Evolutionary conservation across 768 basidiomycete genomes (phyloP).

Genomic region (Cystobasidium onofrii): DNA sequence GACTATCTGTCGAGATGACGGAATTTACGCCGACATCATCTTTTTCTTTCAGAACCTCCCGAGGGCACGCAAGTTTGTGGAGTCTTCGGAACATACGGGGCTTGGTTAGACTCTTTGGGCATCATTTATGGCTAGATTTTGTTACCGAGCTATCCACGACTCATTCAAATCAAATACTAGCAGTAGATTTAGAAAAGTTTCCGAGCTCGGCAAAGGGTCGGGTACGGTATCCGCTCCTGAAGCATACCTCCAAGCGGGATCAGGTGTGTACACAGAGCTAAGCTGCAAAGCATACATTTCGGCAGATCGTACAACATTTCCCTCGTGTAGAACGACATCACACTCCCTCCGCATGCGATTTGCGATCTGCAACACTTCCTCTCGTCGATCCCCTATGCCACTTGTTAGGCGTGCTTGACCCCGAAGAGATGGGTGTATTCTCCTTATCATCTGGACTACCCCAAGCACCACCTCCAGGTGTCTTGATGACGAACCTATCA

Average conservation of each 20-base stretch:
- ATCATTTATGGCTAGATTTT: neutral
- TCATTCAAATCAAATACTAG: no score
- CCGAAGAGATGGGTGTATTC: constrained; percentile 30
- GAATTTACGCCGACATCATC: neutral
- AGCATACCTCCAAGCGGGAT: no score
- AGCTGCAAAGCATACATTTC: neutral
- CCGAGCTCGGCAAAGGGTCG: no score
- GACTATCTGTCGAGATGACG: neutral
- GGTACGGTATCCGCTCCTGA: no score
- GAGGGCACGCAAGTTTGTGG: constrained; percentile 20
- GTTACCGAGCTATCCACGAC: neutral
- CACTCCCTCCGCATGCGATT: constrained; percentile 19
- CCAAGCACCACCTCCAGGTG: constrained; percentile 87
- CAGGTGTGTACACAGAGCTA: neutral
- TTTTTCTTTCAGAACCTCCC: neutral
- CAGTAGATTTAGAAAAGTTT: no score
- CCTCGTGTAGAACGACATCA: neutral
- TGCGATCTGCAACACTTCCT: constrained; percentile 25
- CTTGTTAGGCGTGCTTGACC: neutral
- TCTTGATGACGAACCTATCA: constrained; percentile 69
- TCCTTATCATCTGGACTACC: constrained; percentile 44
- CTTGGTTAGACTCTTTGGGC: constrained; percentile 14
- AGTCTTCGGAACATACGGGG: neutral
- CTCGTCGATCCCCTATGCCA: constrained; percentile 17
- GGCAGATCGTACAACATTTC: neutral